These are phyloP conservation scores for Alternaria arbusti DNA, from an alignment of 2,329 filamentous ascomycete genomes.

Conservation along the genomic window DNA sequence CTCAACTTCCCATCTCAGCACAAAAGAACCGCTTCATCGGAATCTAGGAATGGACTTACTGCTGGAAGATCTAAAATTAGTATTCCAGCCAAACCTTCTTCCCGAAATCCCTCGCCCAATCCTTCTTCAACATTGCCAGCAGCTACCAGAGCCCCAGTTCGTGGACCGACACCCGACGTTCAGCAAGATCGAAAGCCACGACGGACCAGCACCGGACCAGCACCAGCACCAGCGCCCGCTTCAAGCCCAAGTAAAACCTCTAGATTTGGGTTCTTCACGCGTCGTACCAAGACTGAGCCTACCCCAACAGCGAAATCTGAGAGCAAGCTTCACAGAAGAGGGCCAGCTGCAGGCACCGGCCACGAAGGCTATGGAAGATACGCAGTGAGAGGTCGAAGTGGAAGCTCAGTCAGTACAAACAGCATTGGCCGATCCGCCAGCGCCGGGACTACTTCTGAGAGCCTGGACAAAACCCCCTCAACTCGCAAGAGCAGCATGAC, in stretches of 20 bases:
- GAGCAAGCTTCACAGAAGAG: slow-evolving; percentile 65
- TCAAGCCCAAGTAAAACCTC: slow-evolving; percentile 64
- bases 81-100: slow-evolving; percentile 40
- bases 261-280: slow-evolving; percentile 79
- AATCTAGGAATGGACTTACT: slow-evolving; percentile 41
- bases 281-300: slow-evolving; percentile 70
- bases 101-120: slow-evolving; percentile 48
- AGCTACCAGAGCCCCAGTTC: slow-evolving; percentile 30
- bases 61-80: slow-evolving; percentile 31
- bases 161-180: slow-evolving; percentile 50
- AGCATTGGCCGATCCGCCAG: slow-evolving; percentile 56
- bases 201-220: slow-evolving; percentile 35
- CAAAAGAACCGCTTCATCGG: slow-evolving; percentile 58
- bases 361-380: slow-evolving; percentile 84
- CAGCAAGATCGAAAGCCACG: slow-evolving; percentile 42
- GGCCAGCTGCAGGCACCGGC: slow-evolving; percentile 88
- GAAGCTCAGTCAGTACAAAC: slow-evolving; percentile 61
- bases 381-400: slow-evolving; percentile 69
- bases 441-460: slow-evolving; percentile 49
- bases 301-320: slow-evolving; percentile 64
- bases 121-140: slow-evolving; percentile 39
- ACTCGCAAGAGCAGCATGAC: slow-evolving; percentile 53
- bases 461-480: slow-evolving; percentile 41
- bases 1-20: slow-evolving; percentile 57
- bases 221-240: slow-evolving; percentile 53